Base-by-base conservation (phyloP, 371 early-diverging fungal genomes). In the Mucor racemosus region DNA sequence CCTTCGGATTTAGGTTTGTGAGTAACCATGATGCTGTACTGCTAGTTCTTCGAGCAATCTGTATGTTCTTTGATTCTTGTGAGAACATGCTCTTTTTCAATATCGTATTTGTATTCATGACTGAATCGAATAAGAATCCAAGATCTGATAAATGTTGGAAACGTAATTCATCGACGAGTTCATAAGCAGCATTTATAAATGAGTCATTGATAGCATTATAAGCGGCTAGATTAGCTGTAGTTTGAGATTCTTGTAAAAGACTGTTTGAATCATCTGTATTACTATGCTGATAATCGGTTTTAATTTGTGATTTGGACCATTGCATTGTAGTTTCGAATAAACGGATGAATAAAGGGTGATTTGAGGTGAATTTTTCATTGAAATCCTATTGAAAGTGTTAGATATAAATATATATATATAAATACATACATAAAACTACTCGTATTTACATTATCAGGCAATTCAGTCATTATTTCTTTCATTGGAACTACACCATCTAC, bases 401-500 rank as follows among this genome's bases (percentile, higher is more conserved):
- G 21, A 50, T 26, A 11, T 3, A 9, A 1, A 50, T 5, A 11
- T 50, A 14, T 50, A 21, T 26, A 6, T 8, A 42, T 44, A 40
- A 31, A 17, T n/a, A n/a, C n/a, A n/a, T n/a, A n/a, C n/a, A n/a
- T n/a, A n/a, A n/a, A n/a, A n/a, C n/a, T n/a, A n/a, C n/a, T n/a
- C n/a, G n/a, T n/a, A 17, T 64, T 59, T 65, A 67, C 68, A 40
- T 64, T 62, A 50, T 64, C 46, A 58, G 58, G 62, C 57, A 67
- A 21, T 54, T 60, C 55, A 11, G 64, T 57, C 17, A 42, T n/a
- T 9, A 76, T 69, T 65, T 78, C 70, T 33, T 76, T 67, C 64
- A 66, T 77, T 8, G 82, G 82, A 6, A 80, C 72, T n/a, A 73
- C 58, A 44, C 82, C 82, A 66, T 80, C 80, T 10, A 71, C 64